Evolutionary conservation across 2,329 filamentous ascomycete species (phyloP).

Genomic region (Aspergillus costaricaensis): DNA sequence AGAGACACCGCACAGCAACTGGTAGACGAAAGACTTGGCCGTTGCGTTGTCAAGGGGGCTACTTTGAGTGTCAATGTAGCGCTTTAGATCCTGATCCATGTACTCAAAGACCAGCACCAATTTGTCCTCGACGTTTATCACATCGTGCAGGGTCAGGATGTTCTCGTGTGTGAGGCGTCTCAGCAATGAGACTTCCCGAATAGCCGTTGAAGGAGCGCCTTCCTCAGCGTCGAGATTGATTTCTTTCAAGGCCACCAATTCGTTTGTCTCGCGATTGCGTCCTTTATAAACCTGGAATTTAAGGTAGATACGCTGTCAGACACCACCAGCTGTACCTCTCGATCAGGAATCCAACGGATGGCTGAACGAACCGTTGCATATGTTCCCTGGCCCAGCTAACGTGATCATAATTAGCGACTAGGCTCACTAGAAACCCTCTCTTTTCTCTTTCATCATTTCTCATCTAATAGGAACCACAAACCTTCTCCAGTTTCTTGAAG

Average conservation of each 20-base stretch:
- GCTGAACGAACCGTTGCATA: not conserved
- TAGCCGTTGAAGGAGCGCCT: conserved; percentile 91
- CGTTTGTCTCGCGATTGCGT: not conserved
- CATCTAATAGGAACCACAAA: not conserved
- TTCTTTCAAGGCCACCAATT: not conserved
- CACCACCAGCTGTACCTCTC: not conserved
- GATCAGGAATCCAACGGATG: not conserved
- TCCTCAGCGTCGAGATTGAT: conserved; percentile 60
- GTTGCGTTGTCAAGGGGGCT: conserved; percentile 82
- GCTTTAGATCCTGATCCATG: conserved; percentile 96
- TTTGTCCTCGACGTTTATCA: conserved; percentile 98
- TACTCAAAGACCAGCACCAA: conserved; percentile 98
- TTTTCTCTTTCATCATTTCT: not conserved
- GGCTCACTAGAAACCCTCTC: not conserved
- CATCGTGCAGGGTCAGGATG: conserved; percentile 92
- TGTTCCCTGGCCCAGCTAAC: conserved; percentile 1
- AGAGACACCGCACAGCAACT: conserved; percentile 88
- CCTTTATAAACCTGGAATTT: not conserved
- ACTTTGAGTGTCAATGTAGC: conserved; percentile 93
- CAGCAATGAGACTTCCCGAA: conserved; percentile 97
- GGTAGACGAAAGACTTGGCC: conserved; percentile 99
- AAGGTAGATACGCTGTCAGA: not conserved
- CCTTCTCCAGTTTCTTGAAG: conserved; percentile 1
- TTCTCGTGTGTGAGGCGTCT: conserved; percentile 98
- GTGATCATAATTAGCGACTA: not conserved